These are phyloP conservation scores for Beauveria scarabaeidicola DNA, from an alignment of 2,329 filamentous ascomycete species.

Conservation along the genomic window DNA sequence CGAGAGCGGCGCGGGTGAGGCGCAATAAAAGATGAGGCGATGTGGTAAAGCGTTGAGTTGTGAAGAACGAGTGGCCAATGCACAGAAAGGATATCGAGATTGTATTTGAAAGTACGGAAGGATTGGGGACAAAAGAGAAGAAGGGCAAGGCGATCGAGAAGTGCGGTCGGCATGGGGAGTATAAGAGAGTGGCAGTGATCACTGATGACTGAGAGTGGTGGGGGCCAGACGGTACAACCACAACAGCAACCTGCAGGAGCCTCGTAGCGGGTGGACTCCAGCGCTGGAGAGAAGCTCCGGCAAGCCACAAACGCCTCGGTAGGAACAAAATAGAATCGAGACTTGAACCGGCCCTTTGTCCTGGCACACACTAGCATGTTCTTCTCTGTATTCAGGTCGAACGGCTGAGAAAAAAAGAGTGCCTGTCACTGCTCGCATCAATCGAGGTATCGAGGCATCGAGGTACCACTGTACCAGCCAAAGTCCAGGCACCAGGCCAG, in stretches of 20 bases:
- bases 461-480: not conserved
- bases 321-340: no score
- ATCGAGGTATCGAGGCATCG: no score
- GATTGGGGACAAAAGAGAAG: not conserved
- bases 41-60: not conserved
- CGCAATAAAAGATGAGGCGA: not conserved
- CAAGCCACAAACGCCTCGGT: no score
- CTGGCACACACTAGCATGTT: no score
- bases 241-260: not conserved
- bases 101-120: not conserved
- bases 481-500: not conserved
- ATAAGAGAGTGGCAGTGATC: not conserved
- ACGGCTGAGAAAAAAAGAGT: no score
- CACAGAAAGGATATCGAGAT: not conserved
- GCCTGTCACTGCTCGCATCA: no score
- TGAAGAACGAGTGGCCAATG: not conserved
- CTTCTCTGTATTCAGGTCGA: no score
- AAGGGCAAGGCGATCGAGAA: constrained; percentile 1
- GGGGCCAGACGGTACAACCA: constrained; percentile 7
- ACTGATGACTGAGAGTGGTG: constrained; percentile 6
- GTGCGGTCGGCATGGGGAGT: constrained; percentile 9
- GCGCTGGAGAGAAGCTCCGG: not conserved
- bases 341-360: no score
- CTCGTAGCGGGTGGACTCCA: not conserved
- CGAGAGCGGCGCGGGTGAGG: not conserved